Evolutionary conservation across 805 yeast species (phyloP).

Genomic region (Metschnikowia borealis): DNA sequence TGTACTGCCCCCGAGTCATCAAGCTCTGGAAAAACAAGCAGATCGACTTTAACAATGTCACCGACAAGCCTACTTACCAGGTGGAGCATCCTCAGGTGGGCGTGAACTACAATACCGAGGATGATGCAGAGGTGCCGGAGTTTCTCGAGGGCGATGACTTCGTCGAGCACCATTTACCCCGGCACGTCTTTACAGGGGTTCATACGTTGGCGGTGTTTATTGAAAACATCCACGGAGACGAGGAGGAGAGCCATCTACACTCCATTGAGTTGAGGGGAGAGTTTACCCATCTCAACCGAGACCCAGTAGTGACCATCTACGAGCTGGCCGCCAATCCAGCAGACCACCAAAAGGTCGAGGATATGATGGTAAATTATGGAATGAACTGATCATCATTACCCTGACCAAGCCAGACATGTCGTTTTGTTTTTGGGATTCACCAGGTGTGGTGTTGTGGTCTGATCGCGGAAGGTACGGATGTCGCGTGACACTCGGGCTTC

Average conservation of each 20-base stretch:
- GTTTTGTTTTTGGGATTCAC: not conserved
- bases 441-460: conserved; percentile 5
- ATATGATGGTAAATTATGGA: conserved; percentile 5
- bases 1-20: conserved; percentile 64
- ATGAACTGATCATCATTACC: not conserved
- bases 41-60: conserved; percentile 69
- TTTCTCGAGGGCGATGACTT: conserved; percentile 40
- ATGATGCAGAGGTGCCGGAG: conserved; percentile 33
- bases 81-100: conserved; percentile 68
- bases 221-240: conserved; percentile 47
- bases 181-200: conserved; percentile 69
- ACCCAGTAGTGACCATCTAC: conserved; percentile 74
- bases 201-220: conserved; percentile 65
- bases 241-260: conserved; percentile 53
- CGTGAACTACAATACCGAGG: conserved; percentile 35
- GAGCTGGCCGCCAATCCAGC: conserved; percentile 92
- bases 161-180: conserved; percentile 78
- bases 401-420: not conserved
- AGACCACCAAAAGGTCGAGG: conserved; percentile 55
- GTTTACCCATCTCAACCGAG: conserved; percentile 49
- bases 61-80: conserved; percentile 45
- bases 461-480: conserved; percentile 4
- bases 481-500: conserved; percentile 16
- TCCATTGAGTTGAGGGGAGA: conserved; percentile 82
- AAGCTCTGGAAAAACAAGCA: conserved; percentile 69